Evolutionary conservation across 148 eudicot genomes (phyloP).

Genomic region (Rhododendron henanense): DNA sequence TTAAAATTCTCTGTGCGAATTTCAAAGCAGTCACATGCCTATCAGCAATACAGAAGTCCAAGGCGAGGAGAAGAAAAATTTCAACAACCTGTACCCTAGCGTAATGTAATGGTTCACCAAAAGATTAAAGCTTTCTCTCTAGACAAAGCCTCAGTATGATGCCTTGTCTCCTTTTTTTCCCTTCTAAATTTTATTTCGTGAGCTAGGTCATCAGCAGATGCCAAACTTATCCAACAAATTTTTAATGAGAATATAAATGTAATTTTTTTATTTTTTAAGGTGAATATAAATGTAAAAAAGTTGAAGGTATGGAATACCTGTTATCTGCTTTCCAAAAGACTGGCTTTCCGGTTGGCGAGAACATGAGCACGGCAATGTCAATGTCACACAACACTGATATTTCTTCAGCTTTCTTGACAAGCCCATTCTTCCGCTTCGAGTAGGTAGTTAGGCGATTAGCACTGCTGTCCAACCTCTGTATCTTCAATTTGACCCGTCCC

Average conservation of each 20-base stretch:
- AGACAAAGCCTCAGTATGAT: neutral
- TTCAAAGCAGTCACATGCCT: neutral
- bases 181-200: neutral
- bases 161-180: neutral
- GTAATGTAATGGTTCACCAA: neutral
- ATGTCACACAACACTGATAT: slow-evolving; percentile 42
- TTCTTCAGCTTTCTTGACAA: slow-evolving; percentile 41
- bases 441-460: slow-evolving; percentile 38
- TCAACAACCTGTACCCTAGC: neutral
- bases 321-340: slow-evolving; percentile 15
- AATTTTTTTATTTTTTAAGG: neutral
- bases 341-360: slow-evolving; percentile 41
- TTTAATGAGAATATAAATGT: neutral
- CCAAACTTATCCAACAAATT: neutral
- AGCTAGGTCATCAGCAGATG: neutral
- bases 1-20: no score
- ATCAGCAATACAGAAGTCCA: neutral
- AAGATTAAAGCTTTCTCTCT: slow-evolving; percentile 3
- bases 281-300: neutral
- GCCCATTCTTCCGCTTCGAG: slow-evolving; percentile 37
- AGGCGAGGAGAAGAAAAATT: neutral
- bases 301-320: slow-evolving; percentile 8
- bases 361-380: slow-evolving; percentile 38
- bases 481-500: slow-evolving; percentile 50
- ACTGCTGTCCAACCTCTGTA: slow-evolving; percentile 35